phyloP scores from a whole-genome alignment of 2,329 filamentous ascomycete species.

The Xylaria polymorpha region DNA sequence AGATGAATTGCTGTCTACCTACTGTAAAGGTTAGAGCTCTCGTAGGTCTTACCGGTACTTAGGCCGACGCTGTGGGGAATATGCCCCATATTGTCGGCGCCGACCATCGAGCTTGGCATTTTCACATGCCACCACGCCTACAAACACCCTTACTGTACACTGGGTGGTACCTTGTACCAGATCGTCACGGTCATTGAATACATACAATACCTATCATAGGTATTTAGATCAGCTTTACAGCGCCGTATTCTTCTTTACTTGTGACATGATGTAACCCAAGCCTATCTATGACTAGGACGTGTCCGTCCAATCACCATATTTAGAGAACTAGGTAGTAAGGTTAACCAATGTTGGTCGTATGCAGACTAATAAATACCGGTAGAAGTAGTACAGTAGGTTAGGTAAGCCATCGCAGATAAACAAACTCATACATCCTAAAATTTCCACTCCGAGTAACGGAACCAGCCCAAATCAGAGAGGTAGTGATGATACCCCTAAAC shows the following conservation, averaged over 20 bases:
- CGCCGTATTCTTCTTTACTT: not conserved
- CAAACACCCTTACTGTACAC: no score
- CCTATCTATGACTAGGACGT: not conserved
- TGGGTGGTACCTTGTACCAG: no score
- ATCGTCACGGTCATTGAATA: not conserved
- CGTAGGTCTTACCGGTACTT: not conserved
- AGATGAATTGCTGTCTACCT: not conserved
- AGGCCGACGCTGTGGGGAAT: slow-evolving; percentile 12
- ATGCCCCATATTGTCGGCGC: slow-evolving; percentile 20
- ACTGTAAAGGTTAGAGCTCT: no score
- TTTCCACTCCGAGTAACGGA: not conserved
- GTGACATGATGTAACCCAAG: not conserved
- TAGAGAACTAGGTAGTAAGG: not conserved
- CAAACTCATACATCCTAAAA: not conserved
- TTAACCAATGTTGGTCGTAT: no score
- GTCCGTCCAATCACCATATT: not conserved
- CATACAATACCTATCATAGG: no score
- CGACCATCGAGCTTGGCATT: slow-evolving; percentile 40
- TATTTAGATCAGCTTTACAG: not conserved
- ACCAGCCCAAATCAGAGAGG: not conserved
- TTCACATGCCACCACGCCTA: slow-evolving; percentile 42
- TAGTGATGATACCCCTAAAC: not conserved
- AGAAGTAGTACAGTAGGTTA: no score
- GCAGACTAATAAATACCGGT: no score
- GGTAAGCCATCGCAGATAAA: not conserved